Evolutionary conservation across 78 protist species (phyloP).

Genomic region (Dictyostelium firmibasis): DNA sequence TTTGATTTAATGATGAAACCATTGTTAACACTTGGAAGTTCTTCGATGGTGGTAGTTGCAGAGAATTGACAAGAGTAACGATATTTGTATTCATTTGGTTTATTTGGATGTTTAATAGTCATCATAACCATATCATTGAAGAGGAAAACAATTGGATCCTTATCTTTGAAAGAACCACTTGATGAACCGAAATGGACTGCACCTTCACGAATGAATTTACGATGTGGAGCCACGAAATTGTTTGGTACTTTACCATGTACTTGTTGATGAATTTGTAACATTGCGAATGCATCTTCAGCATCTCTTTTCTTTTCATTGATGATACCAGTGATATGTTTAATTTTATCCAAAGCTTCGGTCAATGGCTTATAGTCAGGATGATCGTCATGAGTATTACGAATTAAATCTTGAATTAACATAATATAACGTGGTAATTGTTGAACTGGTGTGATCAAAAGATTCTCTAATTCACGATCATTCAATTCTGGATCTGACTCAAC

Average conservation of each 20-base stretch:
- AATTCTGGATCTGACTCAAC: slow-evolving; percentile 76
- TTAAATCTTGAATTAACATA: slow-evolving; percentile 59
- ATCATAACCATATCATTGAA: slow-evolving; percentile 75
- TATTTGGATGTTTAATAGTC: slow-evolving; percentile 69
- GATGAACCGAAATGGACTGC: slow-evolving; percentile 46
- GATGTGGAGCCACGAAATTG: slow-evolving; percentile 61
- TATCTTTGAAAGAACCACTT: slow-evolving; percentile 69
- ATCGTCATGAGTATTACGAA: slow-evolving; percentile 68
- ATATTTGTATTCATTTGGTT: slow-evolving; percentile 58
- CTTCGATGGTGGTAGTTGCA: slow-evolving; percentile 30
- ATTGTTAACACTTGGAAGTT: slow-evolving; percentile 41
- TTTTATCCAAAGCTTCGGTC: slow-evolving; percentile 35
- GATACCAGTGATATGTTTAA: slow-evolving; percentile 22
- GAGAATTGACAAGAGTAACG: slow-evolving; percentile 24
- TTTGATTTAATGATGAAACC: slow-evolving; percentile 66
- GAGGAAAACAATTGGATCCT: slow-evolving; percentile 69
- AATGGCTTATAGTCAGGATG: slow-evolving; percentile 75
- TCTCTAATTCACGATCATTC: slow-evolving; percentile 63
- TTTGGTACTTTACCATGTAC: slow-evolving; percentile 66
- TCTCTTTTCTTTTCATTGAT: slow-evolving; percentile 69
- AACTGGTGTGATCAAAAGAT: slow-evolving; percentile 55
- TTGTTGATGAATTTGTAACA: slow-evolving; percentile 53
- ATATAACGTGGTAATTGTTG: slow-evolving; percentile 78
- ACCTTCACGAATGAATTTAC: slow-evolving; percentile 73
- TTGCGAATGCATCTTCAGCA: slow-evolving; percentile 77